phyloP scores from a whole-genome alignment of 116 monocot genomes.

The Dioscorea cayenensis region DNA sequence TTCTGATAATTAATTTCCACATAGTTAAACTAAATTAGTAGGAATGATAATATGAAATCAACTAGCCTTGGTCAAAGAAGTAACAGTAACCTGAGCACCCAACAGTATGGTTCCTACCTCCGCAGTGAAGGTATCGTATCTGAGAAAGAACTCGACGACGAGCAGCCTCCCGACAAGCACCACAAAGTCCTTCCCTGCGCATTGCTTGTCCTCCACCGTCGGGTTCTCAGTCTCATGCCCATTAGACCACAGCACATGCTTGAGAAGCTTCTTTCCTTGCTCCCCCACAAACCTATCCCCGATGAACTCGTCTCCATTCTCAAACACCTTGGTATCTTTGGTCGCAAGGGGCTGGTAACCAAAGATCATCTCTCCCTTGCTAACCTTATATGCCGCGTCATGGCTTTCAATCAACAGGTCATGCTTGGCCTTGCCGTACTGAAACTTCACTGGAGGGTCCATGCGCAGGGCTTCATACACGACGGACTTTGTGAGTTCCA shows the following conservation, averaged over 20 bases:
- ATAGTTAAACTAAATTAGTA: too few relatives aligned
- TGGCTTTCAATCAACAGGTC: constrained; percentile 72
- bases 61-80: constrained; percentile 51
- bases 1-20: too few relatives aligned
- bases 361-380: constrained; percentile 68
- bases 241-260: constrained; percentile 72
- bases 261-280: constrained; percentile 33
- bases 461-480: constrained; percentile 75
- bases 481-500: constrained; percentile 63
- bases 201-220: constrained; percentile 60
- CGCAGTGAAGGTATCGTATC: constrained; percentile 71
- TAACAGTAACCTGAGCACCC: constrained; percentile 43
- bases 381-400: constrained; percentile 42
- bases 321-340: constrained; percentile 38
- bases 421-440: constrained; percentile 64
- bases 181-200: constrained; percentile 69
- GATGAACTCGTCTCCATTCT: constrained; percentile 30
- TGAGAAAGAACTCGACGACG: constrained; percentile 61
- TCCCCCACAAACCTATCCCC: constrained; percentile 49
- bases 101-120: constrained; percentile 29
- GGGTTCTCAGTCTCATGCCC: constrained; percentile 69
- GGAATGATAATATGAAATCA: too few relatives aligned
- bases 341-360: constrained; percentile 66
- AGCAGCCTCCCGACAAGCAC: constrained; percentile 54
- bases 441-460: constrained; percentile 73